Evolutionary conservation across 2,329 filamentous ascomycete genomes (phyloP).

Genomic region (Talaromyces sp.): DNA sequence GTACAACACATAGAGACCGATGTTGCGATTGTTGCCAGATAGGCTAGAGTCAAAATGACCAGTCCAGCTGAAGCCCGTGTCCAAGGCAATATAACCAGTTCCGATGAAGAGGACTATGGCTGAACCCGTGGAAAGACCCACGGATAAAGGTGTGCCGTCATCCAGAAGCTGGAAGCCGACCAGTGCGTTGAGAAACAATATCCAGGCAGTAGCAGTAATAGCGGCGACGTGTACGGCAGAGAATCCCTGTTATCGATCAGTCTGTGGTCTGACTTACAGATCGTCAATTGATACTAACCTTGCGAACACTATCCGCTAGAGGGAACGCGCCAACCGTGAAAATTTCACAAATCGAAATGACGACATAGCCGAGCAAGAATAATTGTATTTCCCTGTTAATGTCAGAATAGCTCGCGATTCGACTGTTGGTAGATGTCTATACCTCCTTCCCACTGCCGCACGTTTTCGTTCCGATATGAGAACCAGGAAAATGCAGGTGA

Average conservation of each 20-base stretch:
- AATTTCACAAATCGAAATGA: constrained; percentile 91
- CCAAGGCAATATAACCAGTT: constrained; percentile 90
- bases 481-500: constrained; percentile 61
- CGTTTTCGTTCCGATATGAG: constrained; percentile 81
- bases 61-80: constrained; percentile 85
- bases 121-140: constrained; percentile 69
- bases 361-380: constrained; percentile 78
- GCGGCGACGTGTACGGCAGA: constrained; percentile 84
- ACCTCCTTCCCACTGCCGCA: constrained; percentile 91
- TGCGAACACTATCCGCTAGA: constrained; percentile 61
- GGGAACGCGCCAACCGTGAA: constrained; percentile 92
- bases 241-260: constrained; percentile 61
- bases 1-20: constrained; percentile 90
- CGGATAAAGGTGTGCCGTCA: constrained; percentile 80
- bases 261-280: background rate
- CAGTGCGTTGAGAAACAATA: constrained; percentile 83
- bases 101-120: constrained; percentile 72
- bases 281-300: constrained; percentile 48
- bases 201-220: constrained; percentile 83
- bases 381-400: constrained; percentile 88
- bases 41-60: constrained; percentile 64
- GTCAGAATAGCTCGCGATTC: background rate
- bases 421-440: constrained; percentile 24
- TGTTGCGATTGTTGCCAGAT: constrained; percentile 58
- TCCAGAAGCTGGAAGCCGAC: constrained; percentile 93